Conservation (phyloP, 257 asterid genomes). For the Capsicum chinense region DNA sequence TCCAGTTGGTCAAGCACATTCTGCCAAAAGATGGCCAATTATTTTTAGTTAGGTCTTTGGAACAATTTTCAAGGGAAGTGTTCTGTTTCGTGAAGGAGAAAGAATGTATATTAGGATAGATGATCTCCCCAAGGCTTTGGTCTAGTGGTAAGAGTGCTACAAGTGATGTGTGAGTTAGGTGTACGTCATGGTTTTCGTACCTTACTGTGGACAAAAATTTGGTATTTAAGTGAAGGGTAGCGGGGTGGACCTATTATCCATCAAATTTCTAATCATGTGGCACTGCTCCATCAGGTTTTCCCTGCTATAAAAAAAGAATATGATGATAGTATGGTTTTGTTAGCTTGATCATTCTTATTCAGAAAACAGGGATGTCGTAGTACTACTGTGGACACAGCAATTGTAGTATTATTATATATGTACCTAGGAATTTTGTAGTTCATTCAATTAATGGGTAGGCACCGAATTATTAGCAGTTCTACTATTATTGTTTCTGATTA, state of each 20-base stretch:
- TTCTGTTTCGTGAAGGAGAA: background rate
- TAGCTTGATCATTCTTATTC: slow-evolving; percentile 8
- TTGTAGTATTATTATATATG: background rate
- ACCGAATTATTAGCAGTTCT: background rate
- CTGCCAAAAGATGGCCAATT: background rate
- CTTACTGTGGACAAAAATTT: background rate
- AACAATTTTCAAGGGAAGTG: background rate
- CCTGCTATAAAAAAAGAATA: background rate
- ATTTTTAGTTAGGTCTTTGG: background rate
- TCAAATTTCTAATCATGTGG: background rate
- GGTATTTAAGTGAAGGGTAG: background rate
- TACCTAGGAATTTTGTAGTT: background rate
- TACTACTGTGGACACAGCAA: background rate
- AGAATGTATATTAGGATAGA: background rate
- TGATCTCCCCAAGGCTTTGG: background rate
- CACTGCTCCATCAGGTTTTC: background rate
- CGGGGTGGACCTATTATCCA: background rate
- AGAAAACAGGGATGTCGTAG: background rate
- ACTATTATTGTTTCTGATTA: background rate
- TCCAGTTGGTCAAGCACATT: background rate
- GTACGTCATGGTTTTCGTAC: background rate
- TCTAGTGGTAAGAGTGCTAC: background rate
- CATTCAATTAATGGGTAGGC: background rate
- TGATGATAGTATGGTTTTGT: background rate
- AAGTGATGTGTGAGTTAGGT: background rate